A percentile compares a stretch with the other conserved stretches of the same genome.
These are phyloP conservation scores for Penicillium sp. DNA, from an alignment of 2,329 filamentous ascomycete species.

Conservation along the genomic window DNA sequence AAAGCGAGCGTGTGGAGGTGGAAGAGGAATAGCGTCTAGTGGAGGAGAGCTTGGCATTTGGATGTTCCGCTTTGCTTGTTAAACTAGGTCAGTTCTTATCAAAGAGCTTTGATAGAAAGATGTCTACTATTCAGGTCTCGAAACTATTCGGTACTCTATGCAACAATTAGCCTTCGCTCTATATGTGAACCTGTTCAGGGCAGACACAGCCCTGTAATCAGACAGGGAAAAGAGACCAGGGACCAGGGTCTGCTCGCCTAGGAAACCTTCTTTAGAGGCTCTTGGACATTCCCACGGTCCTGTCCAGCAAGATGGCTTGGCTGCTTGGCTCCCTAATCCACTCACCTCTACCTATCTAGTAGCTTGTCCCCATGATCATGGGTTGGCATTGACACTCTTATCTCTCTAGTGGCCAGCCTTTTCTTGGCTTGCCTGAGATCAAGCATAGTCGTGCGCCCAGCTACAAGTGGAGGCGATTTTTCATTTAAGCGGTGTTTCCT, in stretches of 20 bases:
- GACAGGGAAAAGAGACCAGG: neutral
- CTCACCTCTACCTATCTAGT: neutral
- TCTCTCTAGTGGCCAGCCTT: neutral
- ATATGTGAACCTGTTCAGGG: neutral
- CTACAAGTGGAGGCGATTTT: neutral
- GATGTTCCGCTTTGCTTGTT: slow-evolving; percentile 3
- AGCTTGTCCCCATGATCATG: neutral
- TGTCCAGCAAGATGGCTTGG: neutral
- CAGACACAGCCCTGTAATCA: neutral
- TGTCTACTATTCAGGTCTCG: no score
- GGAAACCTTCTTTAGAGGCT: slow-evolving; percentile 1
- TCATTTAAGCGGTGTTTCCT: neutral
- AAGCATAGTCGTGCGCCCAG: neutral
- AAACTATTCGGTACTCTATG: slow-evolving; percentile 12
- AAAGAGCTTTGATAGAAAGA: slow-evolving; percentile 6
- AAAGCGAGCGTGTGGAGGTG: slow-evolving; percentile 5
- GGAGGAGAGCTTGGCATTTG: slow-evolving; percentile 12
- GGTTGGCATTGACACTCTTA: neutral
- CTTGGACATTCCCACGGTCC: slow-evolving; percentile 1
- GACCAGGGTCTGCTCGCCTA: neutral
- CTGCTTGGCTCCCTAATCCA: slow-evolving; percentile 8
- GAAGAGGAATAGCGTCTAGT: slow-evolving; percentile 6
- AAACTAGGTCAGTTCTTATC: slow-evolving; percentile 3
- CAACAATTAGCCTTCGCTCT: slow-evolving; percentile 2
- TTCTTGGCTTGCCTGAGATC: neutral